Percentiles rank a stretch among this genome's conserved stretches.
phyloP scores from a whole-genome alignment of 2,329 filamentous ascomycete genomes.

The Metarhizium album region DNA sequence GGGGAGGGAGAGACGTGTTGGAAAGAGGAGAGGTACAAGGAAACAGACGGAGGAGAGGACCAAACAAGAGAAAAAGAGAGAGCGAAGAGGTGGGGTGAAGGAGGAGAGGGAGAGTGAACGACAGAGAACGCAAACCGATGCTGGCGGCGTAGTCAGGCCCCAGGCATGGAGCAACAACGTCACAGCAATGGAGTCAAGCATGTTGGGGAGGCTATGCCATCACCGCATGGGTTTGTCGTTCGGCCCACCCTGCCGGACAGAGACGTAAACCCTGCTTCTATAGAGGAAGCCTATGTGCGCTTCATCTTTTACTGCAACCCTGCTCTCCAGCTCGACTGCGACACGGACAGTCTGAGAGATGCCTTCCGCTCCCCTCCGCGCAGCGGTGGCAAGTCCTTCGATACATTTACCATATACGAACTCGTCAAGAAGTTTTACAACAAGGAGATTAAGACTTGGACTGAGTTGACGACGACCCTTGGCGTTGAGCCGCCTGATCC shows the following conservation, averaged over 20 bases:
- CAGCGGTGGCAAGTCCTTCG: constrained; percentile 80
- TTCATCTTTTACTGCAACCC: constrained; percentile 93
- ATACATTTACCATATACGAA: constrained; percentile 64
- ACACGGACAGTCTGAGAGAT: constrained; percentile 61
- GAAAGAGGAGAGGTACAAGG: too few relatives aligned
- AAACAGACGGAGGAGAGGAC: too few relatives aligned
- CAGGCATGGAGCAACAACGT: neutral
- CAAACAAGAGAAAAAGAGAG: too few relatives aligned
- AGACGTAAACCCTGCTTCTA: constrained; percentile 55
- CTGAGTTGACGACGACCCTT: constrained; percentile 73
- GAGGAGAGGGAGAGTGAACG: too few relatives aligned
- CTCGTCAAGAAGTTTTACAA: constrained; percentile 68
- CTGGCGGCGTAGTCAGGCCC: too few relatives aligned
- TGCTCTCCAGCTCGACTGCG: constrained; percentile 52
- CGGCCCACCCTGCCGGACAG: constrained; percentile 47
- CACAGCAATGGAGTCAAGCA: neutral
- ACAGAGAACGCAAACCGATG: too few relatives aligned
- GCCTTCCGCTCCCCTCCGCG: constrained; percentile 72
- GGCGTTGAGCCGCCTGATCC: constrained; percentile 77
- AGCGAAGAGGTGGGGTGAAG: neutral
- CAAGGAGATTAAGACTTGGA: constrained; percentile 89
- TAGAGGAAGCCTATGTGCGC: constrained; percentile 71
- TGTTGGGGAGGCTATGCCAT: neutral
- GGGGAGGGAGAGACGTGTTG: too few relatives aligned
- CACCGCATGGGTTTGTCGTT: constrained; percentile 5